Percentiles rank a stretch among this genome's conserved stretches.
These are phyloP conservation scores for Inga leiocalycina DNA, from an alignment of 306 rosid genomes.

Conservation along the genomic window DNA sequence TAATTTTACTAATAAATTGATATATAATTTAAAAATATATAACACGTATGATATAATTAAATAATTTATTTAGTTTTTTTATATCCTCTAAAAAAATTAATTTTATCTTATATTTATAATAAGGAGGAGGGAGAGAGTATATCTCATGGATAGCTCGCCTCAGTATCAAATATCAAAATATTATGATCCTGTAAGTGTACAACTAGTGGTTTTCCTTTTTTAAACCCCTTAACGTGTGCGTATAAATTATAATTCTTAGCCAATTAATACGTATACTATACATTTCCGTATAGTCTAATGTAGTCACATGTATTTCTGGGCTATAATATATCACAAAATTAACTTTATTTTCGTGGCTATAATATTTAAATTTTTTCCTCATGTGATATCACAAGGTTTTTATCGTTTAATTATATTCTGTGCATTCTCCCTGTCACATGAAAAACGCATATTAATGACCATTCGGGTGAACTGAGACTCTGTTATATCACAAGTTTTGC, in stretches of 20 bases:
- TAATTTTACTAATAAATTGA: too few relatives aligned
- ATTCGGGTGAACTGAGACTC: background rate
- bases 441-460: background rate
- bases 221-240: too few relatives aligned
- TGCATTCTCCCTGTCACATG: background rate
- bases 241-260: too few relatives aligned
- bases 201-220: background rate
- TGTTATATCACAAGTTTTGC: background rate
- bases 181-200: background rate
- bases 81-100: too few relatives aligned
- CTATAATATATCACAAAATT: background rate
- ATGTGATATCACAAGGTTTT: background rate
- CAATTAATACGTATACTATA: too few relatives aligned
- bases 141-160: too few relatives aligned
- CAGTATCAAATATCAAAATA: background rate
- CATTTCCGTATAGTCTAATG: background rate
- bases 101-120: too few relatives aligned
- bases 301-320: background rate
- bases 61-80: too few relatives aligned
- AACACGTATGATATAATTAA: too few relatives aligned
- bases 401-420: background rate
- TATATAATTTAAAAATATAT: too few relatives aligned
- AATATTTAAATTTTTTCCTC: background rate
- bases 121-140: too few relatives aligned
- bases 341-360: background rate